Base-by-base conservation (phyloP, 2,329 filamentous ascomycete species). In the Ampelomyces quisqualis region DNA sequence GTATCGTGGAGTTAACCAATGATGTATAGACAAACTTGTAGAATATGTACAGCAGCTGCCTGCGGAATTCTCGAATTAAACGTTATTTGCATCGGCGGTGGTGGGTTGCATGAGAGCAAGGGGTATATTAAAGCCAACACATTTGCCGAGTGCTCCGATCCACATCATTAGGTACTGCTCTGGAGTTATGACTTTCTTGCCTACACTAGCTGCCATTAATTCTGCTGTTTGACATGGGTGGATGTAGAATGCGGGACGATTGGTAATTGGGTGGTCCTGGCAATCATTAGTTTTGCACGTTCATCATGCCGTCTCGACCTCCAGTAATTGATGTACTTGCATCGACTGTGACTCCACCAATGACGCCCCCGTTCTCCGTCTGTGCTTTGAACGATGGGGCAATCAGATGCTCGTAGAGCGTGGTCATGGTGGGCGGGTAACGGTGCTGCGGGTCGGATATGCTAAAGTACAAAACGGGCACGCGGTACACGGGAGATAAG, bases 171-270 rank as follows among this genome's bases (percentile, higher is more conserved):
- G 76, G 73, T 97, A 97, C 57, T 84, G 76, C 58, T 83, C 65
- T 5, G 74, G 67, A 13, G 56, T 69, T 30, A 73, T 51, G n/a
- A 58, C 48, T 41, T 54, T 38, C 35, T 53, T 34, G 4, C 58
- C 57, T 10, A 67, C 59, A 69, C 64, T 76, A 73, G 62, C 74
- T 54, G 75, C 74, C 78, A 97, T 86, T 37, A 87, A 86, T 51
- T 91, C 85, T 40, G 86, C 86, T 7, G 93, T 87, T 65, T 88
- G 81, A 70, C 93, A 97, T 17, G 93, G 91, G 71, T 98, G 93
- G 56, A 97, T 78, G 69, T 95, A 96, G 69, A 91, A 96, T 34
- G 82, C 80, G 27, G 90, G 88, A 43, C 84, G 69, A 38, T 85
- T 86, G 43, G 83, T 88, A 44, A 87, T 70, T 37, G 93, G 91